A percentile compares a stretch with the other conserved stretches of the same genome.
These are phyloP conservation scores for Neurospora sp. DNA, from an alignment of 495 filamentous ascomycete species.

Conservation along the genomic window DNA sequence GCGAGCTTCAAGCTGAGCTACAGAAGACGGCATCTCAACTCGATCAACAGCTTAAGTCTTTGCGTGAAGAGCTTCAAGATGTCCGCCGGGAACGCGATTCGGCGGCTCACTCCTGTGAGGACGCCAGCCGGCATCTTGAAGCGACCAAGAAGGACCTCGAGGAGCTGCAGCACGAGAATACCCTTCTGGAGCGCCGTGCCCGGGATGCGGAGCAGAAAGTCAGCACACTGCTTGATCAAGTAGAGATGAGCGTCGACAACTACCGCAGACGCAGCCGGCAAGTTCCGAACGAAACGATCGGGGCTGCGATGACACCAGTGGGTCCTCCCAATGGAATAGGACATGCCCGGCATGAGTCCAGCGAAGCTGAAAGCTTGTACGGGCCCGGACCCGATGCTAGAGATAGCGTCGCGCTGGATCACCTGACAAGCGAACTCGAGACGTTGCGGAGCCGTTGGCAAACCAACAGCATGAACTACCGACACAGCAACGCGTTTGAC, in stretches of 20 bases:
- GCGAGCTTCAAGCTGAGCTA: conserved; percentile 58
- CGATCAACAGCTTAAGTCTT: conserved; percentile 56
- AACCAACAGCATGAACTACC: conserved; percentile 86
- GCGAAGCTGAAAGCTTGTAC: conserved; percentile 42
- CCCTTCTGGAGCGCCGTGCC: conserved; percentile 66
- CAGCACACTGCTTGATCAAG: conserved; percentile 83
- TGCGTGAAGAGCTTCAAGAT: conserved; percentile 56
- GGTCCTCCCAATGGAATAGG: conserved; percentile 16
- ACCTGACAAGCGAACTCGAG: conserved; percentile 83
- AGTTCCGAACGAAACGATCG: conserved; percentile 19
- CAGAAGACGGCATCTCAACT: conserved; percentile 53
- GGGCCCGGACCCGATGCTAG: conserved; percentile 38
- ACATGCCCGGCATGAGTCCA: conserved; percentile 51
- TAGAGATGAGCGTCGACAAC: conserved; percentile 86
- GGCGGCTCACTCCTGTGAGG: conserved; percentile 44
- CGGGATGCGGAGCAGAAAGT: conserved; percentile 89
- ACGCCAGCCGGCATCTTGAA: conserved; percentile 48
- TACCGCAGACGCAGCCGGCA: conserved; percentile 63
- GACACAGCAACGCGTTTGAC: conserved; percentile 77
- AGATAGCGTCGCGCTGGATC: conserved; percentile 81
- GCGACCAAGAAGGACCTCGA: conserved; percentile 61
- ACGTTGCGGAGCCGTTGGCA: conserved; percentile 86
- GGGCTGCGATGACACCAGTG: background rate
- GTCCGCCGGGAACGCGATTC: conserved; percentile 60
- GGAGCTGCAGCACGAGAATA: conserved; percentile 72